Evolutionary conservation across 1,284 basidiomycete species (phyloP).

Genomic region (Takashimella tepidaria): DNA sequence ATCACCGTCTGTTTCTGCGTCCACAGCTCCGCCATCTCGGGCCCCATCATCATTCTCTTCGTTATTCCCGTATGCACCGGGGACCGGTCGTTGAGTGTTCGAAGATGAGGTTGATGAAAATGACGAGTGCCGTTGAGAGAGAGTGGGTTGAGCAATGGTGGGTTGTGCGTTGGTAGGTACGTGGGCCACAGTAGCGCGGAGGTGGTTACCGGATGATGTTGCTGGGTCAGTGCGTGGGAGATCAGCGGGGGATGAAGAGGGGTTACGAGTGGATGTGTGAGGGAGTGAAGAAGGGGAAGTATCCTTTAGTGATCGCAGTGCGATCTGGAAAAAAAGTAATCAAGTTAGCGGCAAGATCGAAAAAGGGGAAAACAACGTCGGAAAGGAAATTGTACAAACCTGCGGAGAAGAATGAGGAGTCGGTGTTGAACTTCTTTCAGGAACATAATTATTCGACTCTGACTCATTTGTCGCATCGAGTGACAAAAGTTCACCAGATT

Average conservation of each 20-base stretch:
- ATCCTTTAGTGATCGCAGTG: constrained; percentile 41
- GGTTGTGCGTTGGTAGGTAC: constrained; percentile 34
- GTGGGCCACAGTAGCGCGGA: constrained; percentile 25
- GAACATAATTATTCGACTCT: constrained; percentile 27
- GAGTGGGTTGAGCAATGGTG: constrained; percentile 6
- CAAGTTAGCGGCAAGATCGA: neutral
- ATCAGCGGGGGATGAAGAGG: constrained; percentile 8
- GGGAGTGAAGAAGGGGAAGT: constrained; percentile 45
- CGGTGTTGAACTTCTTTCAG: constrained; percentile 42
- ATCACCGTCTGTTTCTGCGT: constrained; percentile 32
- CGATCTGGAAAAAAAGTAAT: constrained; percentile 27
- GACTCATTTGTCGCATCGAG: too few relatives aligned
- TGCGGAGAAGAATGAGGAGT: constrained; percentile 50
- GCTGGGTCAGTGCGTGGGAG: constrained; percentile 25
- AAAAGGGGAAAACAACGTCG: neutral
- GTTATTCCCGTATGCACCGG: neutral
- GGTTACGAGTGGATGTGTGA: constrained; percentile 23
- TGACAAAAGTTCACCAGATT: too few relatives aligned
- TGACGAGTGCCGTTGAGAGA: too few relatives aligned
- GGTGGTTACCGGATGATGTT: constrained; percentile 2
- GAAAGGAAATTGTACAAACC: constrained; percentile 27
- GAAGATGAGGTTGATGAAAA: neutral
- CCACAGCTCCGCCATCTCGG: neutral
- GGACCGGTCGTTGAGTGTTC: neutral
- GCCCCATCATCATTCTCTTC: neutral